Conservation (phyloP, 768 basidiomycete species). For the button mushroom (Agaricus bisporus) region DNA sequence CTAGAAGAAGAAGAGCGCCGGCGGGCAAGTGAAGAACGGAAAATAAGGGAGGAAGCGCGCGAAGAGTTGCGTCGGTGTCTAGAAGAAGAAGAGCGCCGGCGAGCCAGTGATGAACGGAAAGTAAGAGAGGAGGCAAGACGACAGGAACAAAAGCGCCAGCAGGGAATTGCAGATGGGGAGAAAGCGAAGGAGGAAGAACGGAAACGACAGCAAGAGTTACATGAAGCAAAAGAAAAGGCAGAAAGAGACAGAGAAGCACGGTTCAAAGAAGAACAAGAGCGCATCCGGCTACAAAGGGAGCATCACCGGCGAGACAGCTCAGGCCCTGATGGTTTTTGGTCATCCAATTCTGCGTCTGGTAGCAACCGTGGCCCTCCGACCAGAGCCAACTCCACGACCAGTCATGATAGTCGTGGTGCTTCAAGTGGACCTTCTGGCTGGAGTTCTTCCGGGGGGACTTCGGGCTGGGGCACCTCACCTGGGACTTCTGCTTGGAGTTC, state of each 20-base stretch:
- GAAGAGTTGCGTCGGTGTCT: constrained; percentile 13
- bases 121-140: constrained; percentile 10
- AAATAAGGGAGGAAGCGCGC: constrained; percentile 6
- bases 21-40: constrained; percentile 13
- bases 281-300: constrained; percentile 30
- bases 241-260: constrained; percentile 18
- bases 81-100: constrained; percentile 17
- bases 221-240: constrained; percentile 14
- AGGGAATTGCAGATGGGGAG: constrained; percentile 8
- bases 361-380: neutral
- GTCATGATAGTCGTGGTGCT: too few species aligned
- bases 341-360: constrained; percentile 22
- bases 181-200: constrained; percentile 14
- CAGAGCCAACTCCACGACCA: too few species aligned
- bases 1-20: constrained; percentile 17
- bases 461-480: constrained; percentile 8
- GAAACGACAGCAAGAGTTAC: constrained; percentile 17
- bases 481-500: constrained; percentile 20
- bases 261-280: constrained; percentile 22
- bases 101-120: constrained; percentile 8
- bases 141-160: constrained; percentile 13
- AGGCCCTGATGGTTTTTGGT: constrained; percentile 29
- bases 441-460: constrained; percentile 23
- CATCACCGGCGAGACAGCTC: constrained; percentile 34
- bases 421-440: constrained; percentile 13